A percentile compares a stretch with the other conserved stretches of the same genome.
Conservation (phyloP, 2,329 filamentous ascomycete species). For the Colletotrichum truncatum region DNA sequence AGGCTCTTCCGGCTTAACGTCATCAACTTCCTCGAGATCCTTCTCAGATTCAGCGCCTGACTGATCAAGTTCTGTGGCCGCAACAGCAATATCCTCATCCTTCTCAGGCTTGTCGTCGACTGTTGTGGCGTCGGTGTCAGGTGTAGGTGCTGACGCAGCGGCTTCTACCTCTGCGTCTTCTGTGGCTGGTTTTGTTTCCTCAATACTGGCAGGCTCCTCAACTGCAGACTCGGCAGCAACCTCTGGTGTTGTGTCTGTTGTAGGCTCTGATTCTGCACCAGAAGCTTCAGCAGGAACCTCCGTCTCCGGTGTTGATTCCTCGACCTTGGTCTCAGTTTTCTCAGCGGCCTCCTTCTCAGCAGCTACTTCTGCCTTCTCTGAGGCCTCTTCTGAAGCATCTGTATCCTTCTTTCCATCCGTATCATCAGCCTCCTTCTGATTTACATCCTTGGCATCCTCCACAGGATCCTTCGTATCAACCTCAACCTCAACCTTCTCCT, state of each 20-base stretch:
- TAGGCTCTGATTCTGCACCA: not conserved
- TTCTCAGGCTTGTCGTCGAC: not conserved
- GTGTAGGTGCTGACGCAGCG: not conserved
- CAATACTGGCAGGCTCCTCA: too few relatives aligned
- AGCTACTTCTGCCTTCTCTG: too few relatives aligned
- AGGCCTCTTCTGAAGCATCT: not conserved
- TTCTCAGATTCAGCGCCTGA: not conserved
- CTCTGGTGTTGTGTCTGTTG: not conserved
- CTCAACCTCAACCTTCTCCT: constrained; percentile 32
- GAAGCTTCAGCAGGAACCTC: not conserved
- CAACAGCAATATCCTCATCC: not conserved
- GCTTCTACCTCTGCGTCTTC: not conserved
- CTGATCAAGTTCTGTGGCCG: not conserved
- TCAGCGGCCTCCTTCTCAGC: not conserved
- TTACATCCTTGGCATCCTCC: not conserved
- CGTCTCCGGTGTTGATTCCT: not conserved
- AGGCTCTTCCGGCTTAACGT: not conserved
- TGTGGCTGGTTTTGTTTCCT: not conserved
- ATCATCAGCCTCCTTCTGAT: constrained; percentile 30
- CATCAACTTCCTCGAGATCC: not conserved
- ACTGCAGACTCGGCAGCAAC: not conserved
- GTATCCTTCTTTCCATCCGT: not conserved
- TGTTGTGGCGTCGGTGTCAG: not conserved
- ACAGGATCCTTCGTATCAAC: constrained; percentile 19
- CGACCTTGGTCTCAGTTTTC: not conserved